Evolutionary conservation across 192 early-diverging fungal species (phyloP).

Genomic region (Thamnidium elegans): DNA sequence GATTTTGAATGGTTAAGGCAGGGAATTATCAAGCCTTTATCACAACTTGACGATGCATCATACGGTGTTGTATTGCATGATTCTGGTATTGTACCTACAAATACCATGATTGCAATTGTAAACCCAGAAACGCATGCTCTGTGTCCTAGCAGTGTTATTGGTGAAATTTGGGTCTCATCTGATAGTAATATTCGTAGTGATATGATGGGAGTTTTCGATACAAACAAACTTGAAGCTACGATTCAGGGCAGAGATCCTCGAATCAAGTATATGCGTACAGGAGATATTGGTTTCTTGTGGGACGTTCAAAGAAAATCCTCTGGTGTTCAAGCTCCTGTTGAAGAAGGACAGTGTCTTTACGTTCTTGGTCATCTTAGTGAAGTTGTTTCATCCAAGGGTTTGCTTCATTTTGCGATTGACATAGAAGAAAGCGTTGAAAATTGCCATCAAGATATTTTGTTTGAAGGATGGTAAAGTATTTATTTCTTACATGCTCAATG

Average conservation of each 20-base stretch:
- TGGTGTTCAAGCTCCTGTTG: conserved; percentile 37
- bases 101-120: conserved; percentile 82
- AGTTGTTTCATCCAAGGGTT: conserved; percentile 65
- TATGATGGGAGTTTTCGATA: conserved; percentile 30
- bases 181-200: conserved; percentile 49
- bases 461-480: conserved; percentile 48
- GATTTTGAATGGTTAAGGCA: conserved; percentile 62
- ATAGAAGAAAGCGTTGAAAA: conserved; percentile 73
- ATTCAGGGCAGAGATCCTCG: conserved; percentile 60
- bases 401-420: conserved; percentile 71
- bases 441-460: conserved; percentile 49
- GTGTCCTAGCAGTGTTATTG: conserved; percentile 66
- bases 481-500: background rate
- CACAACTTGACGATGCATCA: conserved; percentile 47
- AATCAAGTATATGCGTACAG: conserved; percentile 71
- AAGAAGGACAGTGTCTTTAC: conserved; percentile 70
- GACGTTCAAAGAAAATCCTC: conserved; percentile 45
- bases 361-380: conserved; percentile 70
- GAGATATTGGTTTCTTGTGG: conserved; percentile 80
- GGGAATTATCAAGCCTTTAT: conserved; percentile 57
- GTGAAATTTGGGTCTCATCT: conserved; percentile 84
- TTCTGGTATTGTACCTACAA: conserved; percentile 67
- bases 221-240: conserved; percentile 39
- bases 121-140: conserved; percentile 67
- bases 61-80: conserved; percentile 61